These are phyloP conservation scores for Penicillium bovifimosum DNA, from an alignment of 495 filamentous ascomycete genomes.

Conservation along the genomic window DNA sequence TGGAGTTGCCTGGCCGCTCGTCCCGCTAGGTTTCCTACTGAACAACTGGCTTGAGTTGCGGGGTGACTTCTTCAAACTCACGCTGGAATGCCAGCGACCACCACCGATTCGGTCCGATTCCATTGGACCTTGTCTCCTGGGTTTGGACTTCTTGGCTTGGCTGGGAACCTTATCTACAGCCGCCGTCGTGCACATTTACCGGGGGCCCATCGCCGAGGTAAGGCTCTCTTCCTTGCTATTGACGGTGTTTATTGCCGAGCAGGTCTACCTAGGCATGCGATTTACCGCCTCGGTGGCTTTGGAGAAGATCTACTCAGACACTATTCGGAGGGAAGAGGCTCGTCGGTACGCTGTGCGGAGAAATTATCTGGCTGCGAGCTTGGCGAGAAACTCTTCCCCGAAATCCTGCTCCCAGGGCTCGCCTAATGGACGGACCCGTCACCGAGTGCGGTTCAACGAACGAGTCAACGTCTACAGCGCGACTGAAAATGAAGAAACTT, in stretches of 20 bases:
- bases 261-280: conserved; percentile 68
- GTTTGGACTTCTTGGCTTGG: conserved; percentile 84
- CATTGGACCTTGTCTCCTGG: conserved; percentile 86
- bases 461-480: conserved; percentile 33
- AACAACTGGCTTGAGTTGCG: conserved; percentile 96
- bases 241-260: conserved; percentile 77
- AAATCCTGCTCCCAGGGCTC: conserved; percentile 7
- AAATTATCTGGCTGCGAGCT: conserved; percentile 49
- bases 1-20: conserved; percentile 86
- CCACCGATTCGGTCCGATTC: conserved; percentile 84
- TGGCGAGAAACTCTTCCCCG: not conserved
- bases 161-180: conserved; percentile 78
- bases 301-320: conserved; percentile 68
- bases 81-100: conserved; percentile 78
- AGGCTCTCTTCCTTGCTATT: conserved; percentile 67
- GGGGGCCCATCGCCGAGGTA: conserved; percentile 55
- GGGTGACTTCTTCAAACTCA: conserved; percentile 89
- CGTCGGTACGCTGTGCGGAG: conserved; percentile 68
- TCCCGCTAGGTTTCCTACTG: conserved; percentile 76
- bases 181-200: conserved; percentile 82
- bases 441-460: conserved; percentile 37
- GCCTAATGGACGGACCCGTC: conserved; percentile 18
- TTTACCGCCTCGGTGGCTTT: conserved; percentile 62
- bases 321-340: conserved; percentile 66
- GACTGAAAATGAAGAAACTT: conserved; percentile 7